These are phyloP conservation scores for Pelagophyceae sp. DNA, from an alignment of 352 stramenopile species.

Conservation along the genomic window DNA sequence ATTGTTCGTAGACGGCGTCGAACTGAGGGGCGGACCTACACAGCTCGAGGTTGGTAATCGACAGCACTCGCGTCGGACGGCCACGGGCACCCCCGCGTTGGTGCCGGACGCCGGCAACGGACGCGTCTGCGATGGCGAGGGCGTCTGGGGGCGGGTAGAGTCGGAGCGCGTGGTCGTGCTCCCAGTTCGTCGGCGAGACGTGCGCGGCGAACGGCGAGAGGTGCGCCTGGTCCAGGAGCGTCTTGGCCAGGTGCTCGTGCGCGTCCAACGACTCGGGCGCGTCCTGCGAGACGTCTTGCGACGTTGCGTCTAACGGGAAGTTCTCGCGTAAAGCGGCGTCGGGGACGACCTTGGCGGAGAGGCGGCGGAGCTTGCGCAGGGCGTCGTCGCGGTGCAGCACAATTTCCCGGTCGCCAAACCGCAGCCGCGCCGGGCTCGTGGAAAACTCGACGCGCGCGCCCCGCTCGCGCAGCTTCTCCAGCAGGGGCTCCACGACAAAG, in stretches of 20 bases:
- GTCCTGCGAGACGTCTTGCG: neutral
- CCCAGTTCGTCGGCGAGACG: neutral
- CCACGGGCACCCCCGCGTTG: too few relatives aligned
- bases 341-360: neutral
- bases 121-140: neutral
- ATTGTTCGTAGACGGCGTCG: conserved; percentile 4
- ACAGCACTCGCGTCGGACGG: too few relatives aligned
- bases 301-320: too few relatives aligned
- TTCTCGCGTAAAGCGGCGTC: too few relatives aligned
- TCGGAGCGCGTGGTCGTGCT: neutral
- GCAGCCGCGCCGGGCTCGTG: neutral
- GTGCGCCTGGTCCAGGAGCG: conserved; percentile 1
- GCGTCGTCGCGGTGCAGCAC: neutral
- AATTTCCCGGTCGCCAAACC: neutral
- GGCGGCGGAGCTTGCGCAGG: neutral
- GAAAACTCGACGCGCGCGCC: neutral
- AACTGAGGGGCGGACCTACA: neutral
- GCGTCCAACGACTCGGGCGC: neutral
- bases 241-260: neutral
- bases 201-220: neutral
- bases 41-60: too few relatives aligned
- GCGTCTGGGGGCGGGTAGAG: conserved; percentile 4
- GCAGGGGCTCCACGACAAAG: neutral
- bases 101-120: too few relatives aligned
- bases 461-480: neutral